Evolutionary conservation across 805 yeast species (phyloP).

Genomic region (Geotrichum ghanense): DNA sequence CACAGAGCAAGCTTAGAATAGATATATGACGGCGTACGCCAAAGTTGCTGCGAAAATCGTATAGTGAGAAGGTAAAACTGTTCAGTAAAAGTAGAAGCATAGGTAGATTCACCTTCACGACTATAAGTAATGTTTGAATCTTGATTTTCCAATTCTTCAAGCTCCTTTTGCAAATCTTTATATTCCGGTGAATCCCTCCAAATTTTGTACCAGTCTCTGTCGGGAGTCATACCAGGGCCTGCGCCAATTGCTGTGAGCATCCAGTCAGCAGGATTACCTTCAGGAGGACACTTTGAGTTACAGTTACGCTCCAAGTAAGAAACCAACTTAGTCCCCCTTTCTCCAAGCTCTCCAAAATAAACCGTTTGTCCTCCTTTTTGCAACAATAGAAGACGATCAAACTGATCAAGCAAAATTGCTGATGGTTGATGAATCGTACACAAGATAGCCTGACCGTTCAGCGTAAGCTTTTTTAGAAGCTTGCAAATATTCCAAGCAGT

Average conservation of each 20-base stretch:
- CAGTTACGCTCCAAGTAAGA: conserved; percentile 57
- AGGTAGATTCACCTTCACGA: conserved; percentile 19
- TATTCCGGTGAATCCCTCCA: conserved; percentile 66
- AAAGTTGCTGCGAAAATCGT: conserved; percentile 48
- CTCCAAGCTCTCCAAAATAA: conserved; percentile 65
- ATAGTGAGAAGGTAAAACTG: conserved; percentile 36
- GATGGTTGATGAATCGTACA: conserved; percentile 85
- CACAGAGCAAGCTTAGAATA: conserved; percentile 48
- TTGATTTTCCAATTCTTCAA: conserved; percentile 49
- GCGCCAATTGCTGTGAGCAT: conserved; percentile 53
- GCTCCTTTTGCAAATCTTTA: conserved; percentile 44
- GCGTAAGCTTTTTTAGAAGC: conserved; percentile 46
- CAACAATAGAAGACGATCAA: conserved; percentile 63
- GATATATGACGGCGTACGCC: conserved; percentile 52
- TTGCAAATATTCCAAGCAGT: conserved; percentile 57
- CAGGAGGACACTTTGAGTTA: conserved; percentile 51
- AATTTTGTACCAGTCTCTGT: conserved; percentile 39
- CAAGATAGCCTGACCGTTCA: conserved; percentile 51
- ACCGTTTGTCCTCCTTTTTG: conserved; percentile 64
- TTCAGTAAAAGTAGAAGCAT: conserved; percentile 33
- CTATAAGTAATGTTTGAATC: conserved; percentile 16
- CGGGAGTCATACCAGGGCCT: conserved; percentile 26
- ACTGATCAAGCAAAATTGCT: conserved; percentile 62
- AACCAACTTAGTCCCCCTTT: conserved; percentile 44
- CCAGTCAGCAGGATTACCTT: conserved; percentile 84